phyloP scores from a whole-genome alignment of 306 rosid genomes.

The Sindora glabra region DNA sequence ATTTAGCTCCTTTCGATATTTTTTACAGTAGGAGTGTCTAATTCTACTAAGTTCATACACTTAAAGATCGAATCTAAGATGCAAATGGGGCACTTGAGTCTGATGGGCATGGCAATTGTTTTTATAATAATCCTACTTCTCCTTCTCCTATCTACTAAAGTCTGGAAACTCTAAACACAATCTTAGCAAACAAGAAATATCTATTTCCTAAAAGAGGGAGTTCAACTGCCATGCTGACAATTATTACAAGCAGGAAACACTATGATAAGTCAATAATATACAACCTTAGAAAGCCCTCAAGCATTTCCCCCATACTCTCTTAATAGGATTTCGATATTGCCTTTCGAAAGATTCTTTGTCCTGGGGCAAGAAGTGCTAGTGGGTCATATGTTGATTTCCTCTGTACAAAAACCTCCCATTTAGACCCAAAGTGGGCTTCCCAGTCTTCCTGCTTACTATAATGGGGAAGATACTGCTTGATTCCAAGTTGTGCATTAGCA shows the following conservation, averaged over 20 bases:
- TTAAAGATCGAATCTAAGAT: too few species aligned
- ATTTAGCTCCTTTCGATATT: too few species aligned
- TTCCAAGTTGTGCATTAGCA: conserved; percentile 30
- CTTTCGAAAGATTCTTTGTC: conserved; percentile 84
- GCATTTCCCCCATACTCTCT: too few species aligned
- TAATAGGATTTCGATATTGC: conserved; percentile 27
- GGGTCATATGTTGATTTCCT: conserved; percentile 83
- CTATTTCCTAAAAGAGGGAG: too few species aligned
- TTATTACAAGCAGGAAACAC: conserved; percentile 20
- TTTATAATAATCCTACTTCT: too few species aligned
- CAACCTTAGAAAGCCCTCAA: too few species aligned
- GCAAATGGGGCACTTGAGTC: too few species aligned
- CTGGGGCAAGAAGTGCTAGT: conserved; percentile 84
- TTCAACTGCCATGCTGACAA: conserved; percentile 8
- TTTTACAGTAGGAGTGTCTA: too few species aligned
- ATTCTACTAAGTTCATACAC: too few species aligned
- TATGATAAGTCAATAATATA: too few species aligned
- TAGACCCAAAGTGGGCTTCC: conserved; percentile 72
- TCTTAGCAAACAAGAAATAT: not conserved
- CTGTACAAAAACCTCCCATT: conserved; percentile 48
- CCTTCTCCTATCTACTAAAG: not conserved
- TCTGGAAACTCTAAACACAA: too few species aligned
- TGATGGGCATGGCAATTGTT: too few species aligned
- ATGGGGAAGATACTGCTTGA: conserved; percentile 83
- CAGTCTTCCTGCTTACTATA: conserved; percentile 67